phyloP scores from a whole-genome alignment of 805 yeast species.

The Starmerella potacharoeniae region DNA sequence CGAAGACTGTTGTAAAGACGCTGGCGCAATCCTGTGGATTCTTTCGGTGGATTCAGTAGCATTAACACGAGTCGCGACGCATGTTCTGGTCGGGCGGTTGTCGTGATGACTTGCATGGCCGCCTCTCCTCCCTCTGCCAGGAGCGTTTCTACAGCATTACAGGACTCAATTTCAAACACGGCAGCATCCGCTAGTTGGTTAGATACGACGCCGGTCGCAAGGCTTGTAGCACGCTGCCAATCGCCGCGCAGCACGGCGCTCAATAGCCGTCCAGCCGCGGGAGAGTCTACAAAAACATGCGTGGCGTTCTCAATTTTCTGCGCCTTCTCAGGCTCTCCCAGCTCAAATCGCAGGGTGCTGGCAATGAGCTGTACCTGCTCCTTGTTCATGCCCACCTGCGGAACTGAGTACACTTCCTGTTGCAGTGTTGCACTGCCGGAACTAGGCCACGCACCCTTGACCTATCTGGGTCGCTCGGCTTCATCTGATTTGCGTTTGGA shows the following conservation, averaged over 20 bases:
- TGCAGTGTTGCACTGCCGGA: too few species aligned
- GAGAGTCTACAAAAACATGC: neutral
- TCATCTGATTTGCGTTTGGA: too few species aligned
- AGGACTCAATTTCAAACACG: neutral
- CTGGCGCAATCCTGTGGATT: neutral
- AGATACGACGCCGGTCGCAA: neutral
- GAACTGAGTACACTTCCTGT: neutral
- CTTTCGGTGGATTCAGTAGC: neutral
- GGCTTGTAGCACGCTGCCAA: neutral
- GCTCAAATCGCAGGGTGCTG: slow-evolving; percentile 1
- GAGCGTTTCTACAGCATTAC: neutral
- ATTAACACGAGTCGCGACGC: neutral
- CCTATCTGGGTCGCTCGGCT: too few species aligned
- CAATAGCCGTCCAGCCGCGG: neutral
- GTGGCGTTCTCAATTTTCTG: neutral
- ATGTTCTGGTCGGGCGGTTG: neutral
- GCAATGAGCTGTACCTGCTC: slow-evolving; percentile 1
- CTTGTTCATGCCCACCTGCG: neutral
- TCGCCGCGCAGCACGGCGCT: neutral
- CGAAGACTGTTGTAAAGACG: neutral
- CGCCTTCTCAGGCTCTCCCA: neutral
- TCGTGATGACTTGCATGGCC: neutral
- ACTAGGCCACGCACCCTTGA: too few species aligned
- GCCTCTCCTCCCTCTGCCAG: neutral
- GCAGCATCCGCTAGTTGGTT: neutral